These are phyloP conservation scores for Linderniella brevidens DNA, from an alignment of 257 asterid genomes.

Conservation along the genomic window DNA sequence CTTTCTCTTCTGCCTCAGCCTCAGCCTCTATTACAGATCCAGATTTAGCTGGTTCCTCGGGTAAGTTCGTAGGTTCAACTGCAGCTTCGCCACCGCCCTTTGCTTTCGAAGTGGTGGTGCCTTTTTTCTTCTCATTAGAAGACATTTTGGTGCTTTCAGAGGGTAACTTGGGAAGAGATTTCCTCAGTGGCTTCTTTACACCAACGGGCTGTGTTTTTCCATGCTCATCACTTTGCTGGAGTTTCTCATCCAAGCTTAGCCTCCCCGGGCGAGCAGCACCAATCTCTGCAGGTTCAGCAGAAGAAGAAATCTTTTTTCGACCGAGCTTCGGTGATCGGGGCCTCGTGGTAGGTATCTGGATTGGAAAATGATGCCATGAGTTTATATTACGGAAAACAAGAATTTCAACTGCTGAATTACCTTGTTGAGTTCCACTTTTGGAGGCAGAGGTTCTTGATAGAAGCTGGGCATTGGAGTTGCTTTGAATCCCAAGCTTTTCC, in stretches of 20 bases:
- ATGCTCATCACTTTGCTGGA: slow-evolving; percentile 16
- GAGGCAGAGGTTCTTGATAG: slow-evolving; percentile 95
- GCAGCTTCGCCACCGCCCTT: slow-evolving; percentile 21
- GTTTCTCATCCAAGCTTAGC: slow-evolving; percentile 38
- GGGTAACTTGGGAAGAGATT: slow-evolving; percentile 78
- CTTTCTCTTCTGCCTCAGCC: no score
- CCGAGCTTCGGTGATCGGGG: slow-evolving; percentile 93
- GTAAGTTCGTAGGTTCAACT: no score
- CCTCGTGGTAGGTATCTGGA: slow-evolving; percentile 73
- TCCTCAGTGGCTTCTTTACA: slow-evolving; percentile 48
- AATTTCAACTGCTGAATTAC: slow-evolving; percentile 16
- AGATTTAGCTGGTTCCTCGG: not conserved
- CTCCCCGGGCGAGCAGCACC: slow-evolving; percentile 30
- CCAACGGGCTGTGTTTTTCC: slow-evolving; percentile 17
- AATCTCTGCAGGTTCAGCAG: slow-evolving; percentile 32
- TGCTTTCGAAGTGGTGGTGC: slow-evolving; percentile 17
- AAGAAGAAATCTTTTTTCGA: slow-evolving; percentile 41
- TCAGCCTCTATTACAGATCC: no score
- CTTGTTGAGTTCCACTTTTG: slow-evolving; percentile 82
- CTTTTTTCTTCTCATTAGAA: slow-evolving; percentile 21
- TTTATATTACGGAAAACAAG: not conserved
- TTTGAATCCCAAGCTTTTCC: slow-evolving; percentile 78
- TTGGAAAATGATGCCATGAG: slow-evolving; percentile 6
- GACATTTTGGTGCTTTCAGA: slow-evolving; percentile 47
- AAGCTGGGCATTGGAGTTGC: slow-evolving; percentile 98